Evolutionary conservation across 1,284 basidiomycete genomes (phyloP).

Genomic region (Ustilago xerochloae): DNA sequence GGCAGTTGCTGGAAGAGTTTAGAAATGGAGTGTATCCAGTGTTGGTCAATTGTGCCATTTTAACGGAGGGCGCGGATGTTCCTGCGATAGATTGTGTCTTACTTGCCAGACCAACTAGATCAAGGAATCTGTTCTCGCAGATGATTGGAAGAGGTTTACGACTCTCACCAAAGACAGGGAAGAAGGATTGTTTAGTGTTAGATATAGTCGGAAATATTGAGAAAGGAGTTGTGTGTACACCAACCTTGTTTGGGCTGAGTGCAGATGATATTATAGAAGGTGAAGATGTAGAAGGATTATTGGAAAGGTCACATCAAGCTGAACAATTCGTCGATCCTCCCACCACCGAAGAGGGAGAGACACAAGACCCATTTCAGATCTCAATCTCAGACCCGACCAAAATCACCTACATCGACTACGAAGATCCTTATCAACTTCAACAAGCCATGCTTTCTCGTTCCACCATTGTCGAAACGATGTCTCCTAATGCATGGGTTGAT

Average conservation of each 20-base stretch:
- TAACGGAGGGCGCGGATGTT: slow-evolving; percentile 70
- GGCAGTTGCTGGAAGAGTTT: slow-evolving; percentile 78
- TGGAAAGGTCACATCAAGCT: slow-evolving; percentile 25
- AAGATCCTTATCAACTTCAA: slow-evolving; percentile 76
- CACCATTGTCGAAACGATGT: slow-evolving; percentile 73
- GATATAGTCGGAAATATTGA: slow-evolving; percentile 87
- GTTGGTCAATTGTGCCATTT: slow-evolving; percentile 89
- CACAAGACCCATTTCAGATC: slow-evolving; percentile 20
- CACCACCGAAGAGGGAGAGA: neutral
- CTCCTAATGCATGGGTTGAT: slow-evolving; percentile 79
- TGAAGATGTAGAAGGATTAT: slow-evolving; percentile 35
- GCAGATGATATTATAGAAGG: slow-evolving; percentile 76
- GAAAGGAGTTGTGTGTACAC: slow-evolving; percentile 81
- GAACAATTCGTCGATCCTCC: neutral
- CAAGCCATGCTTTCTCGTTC: slow-evolving; percentile 71
- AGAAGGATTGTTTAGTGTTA: slow-evolving; percentile 86
- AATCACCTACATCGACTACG: slow-evolving; percentile 83
- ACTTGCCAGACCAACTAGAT: slow-evolving; percentile 80
- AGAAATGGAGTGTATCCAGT: slow-evolving; percentile 81
- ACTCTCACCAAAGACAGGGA: slow-evolving; percentile 82
- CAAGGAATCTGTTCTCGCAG: slow-evolving; percentile 87
- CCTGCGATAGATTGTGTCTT: slow-evolving; percentile 84
- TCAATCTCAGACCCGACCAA: slow-evolving; percentile 66
- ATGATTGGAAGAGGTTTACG: slow-evolving; percentile 97
- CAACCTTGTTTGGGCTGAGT: slow-evolving; percentile 87